Evolutionary conservation across 225 moss, liverwort and hornwort genomes (phyloP).

Genomic region (Pseudisothecium myosuroides): DNA sequence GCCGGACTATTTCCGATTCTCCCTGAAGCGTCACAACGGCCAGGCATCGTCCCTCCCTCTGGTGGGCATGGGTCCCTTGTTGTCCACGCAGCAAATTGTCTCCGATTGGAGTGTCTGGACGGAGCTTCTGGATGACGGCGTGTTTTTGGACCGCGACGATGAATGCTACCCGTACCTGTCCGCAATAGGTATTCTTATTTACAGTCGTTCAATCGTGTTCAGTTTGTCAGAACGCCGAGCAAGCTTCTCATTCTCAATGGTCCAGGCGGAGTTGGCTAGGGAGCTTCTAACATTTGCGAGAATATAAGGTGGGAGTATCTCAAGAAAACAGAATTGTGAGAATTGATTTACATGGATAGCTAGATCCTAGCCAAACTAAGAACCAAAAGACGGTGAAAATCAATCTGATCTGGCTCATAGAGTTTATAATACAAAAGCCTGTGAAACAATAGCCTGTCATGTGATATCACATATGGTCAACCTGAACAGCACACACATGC

Average conservation of each 20-base stretch:
- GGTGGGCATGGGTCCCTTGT: neutral
- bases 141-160: neutral
- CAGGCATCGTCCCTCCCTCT: neutral
- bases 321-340: neutral
- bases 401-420: neutral
- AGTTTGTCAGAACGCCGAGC: neutral
- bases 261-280: neutral
- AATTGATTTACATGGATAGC: neutral
- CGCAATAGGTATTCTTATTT: neutral
- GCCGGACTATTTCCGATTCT: constrained; percentile 1
- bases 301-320: neutral
- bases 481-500: constrained; percentile 12
- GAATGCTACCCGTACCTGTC: neutral
- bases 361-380: neutral
- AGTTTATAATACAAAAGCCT: constrained; percentile 22
- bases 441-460: neutral
- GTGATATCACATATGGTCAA: constrained; percentile 6
- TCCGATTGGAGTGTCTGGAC: neutral
- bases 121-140: neutral
- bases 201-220: neutral
- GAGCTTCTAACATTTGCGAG: neutral
- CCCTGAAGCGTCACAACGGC: constrained; percentile 9
- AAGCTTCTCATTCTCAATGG: neutral
- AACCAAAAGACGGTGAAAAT: neutral
- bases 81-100: neutral